Conservation (phyloP, 2,329 filamentous ascomycete genomes). For the Penicillium expansum region DNA sequence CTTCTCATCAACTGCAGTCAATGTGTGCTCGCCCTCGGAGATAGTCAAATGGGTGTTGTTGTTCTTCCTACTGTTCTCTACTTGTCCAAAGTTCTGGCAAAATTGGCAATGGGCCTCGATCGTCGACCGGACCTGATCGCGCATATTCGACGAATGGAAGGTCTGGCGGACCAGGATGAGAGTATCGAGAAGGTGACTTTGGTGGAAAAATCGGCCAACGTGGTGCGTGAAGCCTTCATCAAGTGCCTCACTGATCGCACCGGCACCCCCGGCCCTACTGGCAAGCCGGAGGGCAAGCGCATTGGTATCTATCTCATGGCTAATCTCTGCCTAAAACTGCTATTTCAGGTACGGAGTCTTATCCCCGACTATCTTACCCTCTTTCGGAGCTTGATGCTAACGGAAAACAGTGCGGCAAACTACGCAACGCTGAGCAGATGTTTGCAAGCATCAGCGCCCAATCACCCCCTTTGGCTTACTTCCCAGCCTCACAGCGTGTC, state of each 20-base stretch:
- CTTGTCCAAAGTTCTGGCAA: constrained; percentile 74
- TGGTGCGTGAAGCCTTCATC: constrained; percentile 86
- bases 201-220: constrained; percentile 83
- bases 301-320: constrained; percentile 87
- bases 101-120: constrained; percentile 80
- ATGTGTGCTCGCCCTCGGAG: constrained; percentile 76
- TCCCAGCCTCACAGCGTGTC: constrained; percentile 81
- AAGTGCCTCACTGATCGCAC: constrained; percentile 81
- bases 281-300: constrained; percentile 77
- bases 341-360: constrained; percentile 68
- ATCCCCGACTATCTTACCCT: background rate
- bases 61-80: constrained; percentile 81
- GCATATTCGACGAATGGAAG: constrained; percentile 51
- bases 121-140: constrained; percentile 73
- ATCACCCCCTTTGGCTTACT: constrained; percentile 75
- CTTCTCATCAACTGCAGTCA: constrained; percentile 53
- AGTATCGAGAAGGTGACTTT: constrained; percentile 72
- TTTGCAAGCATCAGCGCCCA: constrained; percentile 84
- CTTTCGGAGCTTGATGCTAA: background rate
- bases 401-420: constrained; percentile 67
- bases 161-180: constrained; percentile 51
- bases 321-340: constrained; percentile 81
- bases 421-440: constrained; percentile 79
- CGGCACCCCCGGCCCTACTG: constrained; percentile 57
- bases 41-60: constrained; percentile 74